phyloP scores from a whole-genome alignment of 306 rosid genomes.

The Inga oerstediana region DNA sequence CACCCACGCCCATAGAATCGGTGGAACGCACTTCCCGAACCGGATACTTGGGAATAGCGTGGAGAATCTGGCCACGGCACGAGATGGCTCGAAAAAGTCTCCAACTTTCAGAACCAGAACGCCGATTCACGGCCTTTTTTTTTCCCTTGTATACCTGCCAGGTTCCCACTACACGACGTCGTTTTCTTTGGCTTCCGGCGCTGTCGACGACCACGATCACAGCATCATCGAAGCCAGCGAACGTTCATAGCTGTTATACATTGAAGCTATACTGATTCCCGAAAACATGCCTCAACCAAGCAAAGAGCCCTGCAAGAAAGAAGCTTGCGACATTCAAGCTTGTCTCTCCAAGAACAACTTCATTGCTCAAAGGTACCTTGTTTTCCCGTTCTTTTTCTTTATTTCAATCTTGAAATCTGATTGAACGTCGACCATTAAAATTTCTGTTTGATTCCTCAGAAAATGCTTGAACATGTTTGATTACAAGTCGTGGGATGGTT shows the following conservation, averaged over 20 bases:
- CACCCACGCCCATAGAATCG: background rate
- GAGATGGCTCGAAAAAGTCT: background rate
- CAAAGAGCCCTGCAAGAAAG: constrained; percentile 94
- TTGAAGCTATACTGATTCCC: background rate
- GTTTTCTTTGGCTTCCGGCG: background rate
- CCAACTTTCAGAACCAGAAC: background rate
- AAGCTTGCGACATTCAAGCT: constrained; percentile 93
- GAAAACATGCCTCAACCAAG: constrained; percentile 56
- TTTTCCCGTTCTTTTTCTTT: background rate
- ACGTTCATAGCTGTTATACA: background rate
- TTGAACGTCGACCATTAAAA: background rate
- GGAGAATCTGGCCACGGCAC: background rate
- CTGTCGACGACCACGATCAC: background rate
- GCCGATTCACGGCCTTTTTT: background rate
- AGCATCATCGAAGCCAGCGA: background rate
- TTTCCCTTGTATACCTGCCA: background rate
- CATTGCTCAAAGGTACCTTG: constrained; percentile 62
- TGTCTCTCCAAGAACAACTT: constrained; percentile 89
- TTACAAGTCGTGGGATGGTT: background rate
- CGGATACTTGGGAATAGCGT: background rate
- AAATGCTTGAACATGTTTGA: background rate
- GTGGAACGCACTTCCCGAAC: background rate
- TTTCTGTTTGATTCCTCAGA: constrained; percentile 1
- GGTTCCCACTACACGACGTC: background rate
- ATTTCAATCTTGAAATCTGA: constrained; percentile 10